These are phyloP conservation scores for Conticribra weissflogii DNA, from an alignment of 108 stramenopile genomes.

Conservation along the genomic window DNA sequence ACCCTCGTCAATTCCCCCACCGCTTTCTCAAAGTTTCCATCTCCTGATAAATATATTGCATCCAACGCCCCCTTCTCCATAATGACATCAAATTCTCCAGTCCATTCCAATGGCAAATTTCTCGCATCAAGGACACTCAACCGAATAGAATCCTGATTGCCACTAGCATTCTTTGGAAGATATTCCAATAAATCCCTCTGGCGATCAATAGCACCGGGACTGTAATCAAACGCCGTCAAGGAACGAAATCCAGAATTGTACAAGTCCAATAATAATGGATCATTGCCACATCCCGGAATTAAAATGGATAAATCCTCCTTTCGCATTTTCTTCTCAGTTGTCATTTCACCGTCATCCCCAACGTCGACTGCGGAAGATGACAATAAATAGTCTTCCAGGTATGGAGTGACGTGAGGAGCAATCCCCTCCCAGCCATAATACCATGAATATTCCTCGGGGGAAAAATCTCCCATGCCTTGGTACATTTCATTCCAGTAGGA, in stretches of 20 bases:
- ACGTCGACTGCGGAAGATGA: too few relatives aligned
- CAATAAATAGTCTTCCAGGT: too few relatives aligned
- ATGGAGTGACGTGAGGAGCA: constrained; percentile 9
- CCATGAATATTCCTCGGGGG: constrained; percentile 78
- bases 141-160: background rate
- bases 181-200: constrained; percentile 61
- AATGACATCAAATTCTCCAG: constrained; percentile 62
- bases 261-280: constrained; percentile 73
- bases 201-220: constrained; percentile 72
- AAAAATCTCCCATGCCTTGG: constrained; percentile 79
- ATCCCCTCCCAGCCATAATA: constrained; percentile 77
- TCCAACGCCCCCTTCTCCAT: constrained; percentile 83
- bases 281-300: constrained; percentile 82
- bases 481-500: constrained; percentile 84
- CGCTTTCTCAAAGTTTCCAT: constrained; percentile 65
- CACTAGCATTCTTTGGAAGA: constrained; percentile 32
- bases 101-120: constrained; percentile 57
- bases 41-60: constrained; percentile 80
- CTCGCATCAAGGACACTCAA: constrained; percentile 69
- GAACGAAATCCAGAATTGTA: constrained; percentile 57
- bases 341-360: constrained; percentile 29
- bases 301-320: constrained; percentile 49
- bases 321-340: constrained; percentile 7
- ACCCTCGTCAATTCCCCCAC: constrained; percentile 63
- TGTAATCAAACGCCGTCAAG: constrained; percentile 78